phyloP scores from a whole-genome alignment of 192 early-diverging fungal genomes.

The Nowakowskiella sp. region DNA sequence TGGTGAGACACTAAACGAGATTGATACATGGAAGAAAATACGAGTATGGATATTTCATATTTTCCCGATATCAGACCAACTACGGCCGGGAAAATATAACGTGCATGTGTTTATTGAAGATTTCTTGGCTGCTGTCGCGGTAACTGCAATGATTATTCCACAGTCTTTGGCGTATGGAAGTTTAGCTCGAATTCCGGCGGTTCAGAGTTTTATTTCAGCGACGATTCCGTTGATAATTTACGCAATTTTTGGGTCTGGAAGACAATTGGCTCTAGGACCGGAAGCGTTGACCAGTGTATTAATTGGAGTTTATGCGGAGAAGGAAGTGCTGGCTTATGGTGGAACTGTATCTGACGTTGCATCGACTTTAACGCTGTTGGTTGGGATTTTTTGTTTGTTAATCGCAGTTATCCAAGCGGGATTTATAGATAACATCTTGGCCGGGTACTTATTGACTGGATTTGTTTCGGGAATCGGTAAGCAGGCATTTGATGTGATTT shows the following conservation, averaged over 20 bases:
- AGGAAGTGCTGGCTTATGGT: conserved; percentile 4
- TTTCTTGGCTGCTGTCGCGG: conserved; percentile 25
- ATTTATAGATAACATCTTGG: conserved; percentile 34
- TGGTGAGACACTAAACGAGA: no score
- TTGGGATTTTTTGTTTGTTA: conserved; percentile 19
- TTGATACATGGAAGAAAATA: no score
- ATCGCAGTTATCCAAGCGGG: conserved; percentile 24
- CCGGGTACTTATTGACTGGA: conserved; percentile 25
- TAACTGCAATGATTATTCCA: conserved; percentile 31
- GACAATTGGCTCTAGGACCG: conserved; percentile 16
- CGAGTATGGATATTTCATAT: no score
- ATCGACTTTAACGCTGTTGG: conserved; percentile 18
- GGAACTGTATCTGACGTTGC: conserved; percentile 15
- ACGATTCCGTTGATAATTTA: conserved; percentile 35
- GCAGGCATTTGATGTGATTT: not conserved
- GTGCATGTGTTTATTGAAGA: conserved; percentile 13
- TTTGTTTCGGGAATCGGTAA: conserved; percentile 10
- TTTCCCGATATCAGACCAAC: conserved; percentile 9
- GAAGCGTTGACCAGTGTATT: conserved; percentile 25
- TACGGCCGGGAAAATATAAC: conserved; percentile 3
- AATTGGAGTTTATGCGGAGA: conserved; percentile 19
- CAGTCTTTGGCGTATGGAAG: conserved; percentile 33
- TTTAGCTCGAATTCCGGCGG: conserved; percentile 23
- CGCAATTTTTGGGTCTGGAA: conserved; percentile 30
- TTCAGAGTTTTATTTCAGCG: conserved; percentile 28